Evolutionary conservation across 2,329 filamentous ascomycete species (phyloP).

Genomic region (Stachybotrys elegans): DNA sequence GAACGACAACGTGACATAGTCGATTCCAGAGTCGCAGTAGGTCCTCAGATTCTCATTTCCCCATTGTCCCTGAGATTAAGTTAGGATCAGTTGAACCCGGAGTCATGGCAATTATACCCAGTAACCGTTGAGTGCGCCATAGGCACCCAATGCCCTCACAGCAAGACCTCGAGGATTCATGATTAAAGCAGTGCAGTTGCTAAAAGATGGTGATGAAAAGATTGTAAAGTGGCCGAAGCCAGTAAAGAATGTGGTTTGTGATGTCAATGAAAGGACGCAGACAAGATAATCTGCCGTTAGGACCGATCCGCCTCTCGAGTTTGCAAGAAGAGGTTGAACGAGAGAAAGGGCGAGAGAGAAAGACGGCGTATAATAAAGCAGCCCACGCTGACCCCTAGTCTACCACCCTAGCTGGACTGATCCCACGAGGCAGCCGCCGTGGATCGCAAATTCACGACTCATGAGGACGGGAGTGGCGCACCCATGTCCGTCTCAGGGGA

Average conservation of each 20-base stretch:
- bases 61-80: constrained; percentile 3
- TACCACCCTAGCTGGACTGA: not conserved
- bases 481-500: not conserved
- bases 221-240: constrained; percentile 19
- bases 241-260: constrained; percentile 15
- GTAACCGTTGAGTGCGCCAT: constrained; percentile 20
- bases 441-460: not conserved
- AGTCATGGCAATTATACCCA: too few species aligned
- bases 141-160: constrained; percentile 4
- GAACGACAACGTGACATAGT: constrained; percentile 22
- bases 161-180: constrained; percentile 11
- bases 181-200: constrained; percentile 2
- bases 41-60: constrained; percentile 16
- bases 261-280: constrained; percentile 17
- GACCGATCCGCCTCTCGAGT: not conserved
- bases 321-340: not conserved
- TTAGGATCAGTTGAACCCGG: too few species aligned
- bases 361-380: not conserved
- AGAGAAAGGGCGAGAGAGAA: not conserved
- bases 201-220: constrained; percentile 6
- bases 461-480: not conserved
- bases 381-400: not conserved
- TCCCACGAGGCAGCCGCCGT: too few species aligned
- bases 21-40: constrained; percentile 21
- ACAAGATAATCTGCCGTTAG: constrained; percentile 6